Evolutionary conservation across 2,329 filamentous ascomycete genomes (phyloP).

Genomic region (Akanthomyces lecanii): DNA sequence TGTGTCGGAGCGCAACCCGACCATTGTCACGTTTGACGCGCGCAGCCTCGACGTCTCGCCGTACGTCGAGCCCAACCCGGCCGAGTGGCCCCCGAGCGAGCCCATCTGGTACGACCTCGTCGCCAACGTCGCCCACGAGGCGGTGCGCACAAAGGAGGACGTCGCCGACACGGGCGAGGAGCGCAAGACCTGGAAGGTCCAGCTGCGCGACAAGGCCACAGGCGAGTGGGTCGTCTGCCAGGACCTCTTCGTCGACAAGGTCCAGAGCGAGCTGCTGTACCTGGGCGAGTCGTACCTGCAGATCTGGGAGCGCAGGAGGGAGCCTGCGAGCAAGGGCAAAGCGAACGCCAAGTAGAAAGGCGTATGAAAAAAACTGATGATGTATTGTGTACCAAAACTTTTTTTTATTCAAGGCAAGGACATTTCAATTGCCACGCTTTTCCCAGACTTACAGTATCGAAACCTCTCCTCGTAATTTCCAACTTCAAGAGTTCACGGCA

Average conservation of each 20-base stretch:
- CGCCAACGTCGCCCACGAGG: slow-evolving; percentile 89
- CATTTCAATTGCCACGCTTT: neutral
- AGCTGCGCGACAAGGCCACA: slow-evolving; percentile 74
- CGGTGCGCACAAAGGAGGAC: slow-evolving; percentile 70
- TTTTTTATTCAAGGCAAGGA: neutral
- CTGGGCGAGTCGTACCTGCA: slow-evolving; percentile 93
- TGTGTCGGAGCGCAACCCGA: slow-evolving; percentile 91
- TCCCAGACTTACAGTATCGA: no score
- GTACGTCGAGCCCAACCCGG: slow-evolving; percentile 84
- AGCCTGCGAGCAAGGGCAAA: slow-evolving; percentile 37
- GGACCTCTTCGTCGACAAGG: slow-evolving; percentile 87
- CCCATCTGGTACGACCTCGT: slow-evolving; percentile 94
- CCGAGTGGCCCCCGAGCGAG: slow-evolving; percentile 65
- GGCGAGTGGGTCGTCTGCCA: slow-evolving; percentile 92
- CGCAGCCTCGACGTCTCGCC: slow-evolving; percentile 78
- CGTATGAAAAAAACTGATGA: neutral
- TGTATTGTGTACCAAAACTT: neutral
- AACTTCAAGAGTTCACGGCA: slow-evolving; percentile 36
- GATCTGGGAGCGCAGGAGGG: slow-evolving; percentile 84
- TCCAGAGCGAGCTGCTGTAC: slow-evolving; percentile 84
- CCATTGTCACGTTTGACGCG: slow-evolving; percentile 93
- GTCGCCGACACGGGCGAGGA: slow-evolving; percentile 88
- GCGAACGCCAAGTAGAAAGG: slow-evolving; percentile 16
- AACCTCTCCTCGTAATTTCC: no score
- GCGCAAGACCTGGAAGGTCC: slow-evolving; percentile 87